Base-by-base conservation (phyloP, 768 basidiomycete genomes). In the Lentinula detonsa region DNA sequence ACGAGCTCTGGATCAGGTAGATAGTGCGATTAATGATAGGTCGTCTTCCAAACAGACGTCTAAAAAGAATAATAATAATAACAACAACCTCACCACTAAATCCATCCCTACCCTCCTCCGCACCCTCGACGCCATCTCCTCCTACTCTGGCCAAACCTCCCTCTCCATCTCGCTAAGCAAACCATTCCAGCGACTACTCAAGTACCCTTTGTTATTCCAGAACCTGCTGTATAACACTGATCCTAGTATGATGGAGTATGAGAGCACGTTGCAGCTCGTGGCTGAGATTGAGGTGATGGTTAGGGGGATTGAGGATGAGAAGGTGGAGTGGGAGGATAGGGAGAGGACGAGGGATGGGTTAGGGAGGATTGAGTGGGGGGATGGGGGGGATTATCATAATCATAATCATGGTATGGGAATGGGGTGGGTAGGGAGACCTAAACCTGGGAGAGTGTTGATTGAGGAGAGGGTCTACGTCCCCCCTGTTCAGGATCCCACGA, bases 231-330 rank as follows among this genome's bases (percentile, higher is more conserved):
- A 90, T 75, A 93, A 95, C 74, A 97, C 96, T 16, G 97, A 99
- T 67, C 95, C 97, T 2, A 95, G 93, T 64, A 94, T 95, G 3
- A 95, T 90, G 68, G 97, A 99, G 75, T 99, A 97, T 70, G 97
- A 99, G 72, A 90, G 89, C 69, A 97, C 95, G 11, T 77, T 96
- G 45, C 88, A 90, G 70, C 96, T 98, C 92, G 95, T 98, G 1
- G 93, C 94, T 18, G 95, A 98, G 72, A 92, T 99, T 6, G 97
- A 99, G 75, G 87, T 83, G 18, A 96, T 98, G 67, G 96, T 99
- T 52, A 83, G 96, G 49, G 92, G 91, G 63, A 98, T 99, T 10
- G 60, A 56, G 43, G 60, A 61, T 39, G 54, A 61, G 33, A 56
- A 61, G 42, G 51, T 55, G 5, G 33, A 45, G 23, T 56, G 35